These are phyloP conservation scores for Claviceps sp. DNA, from an alignment of 2,329 filamentous ascomycete species.

Conservation along the genomic window DNA sequence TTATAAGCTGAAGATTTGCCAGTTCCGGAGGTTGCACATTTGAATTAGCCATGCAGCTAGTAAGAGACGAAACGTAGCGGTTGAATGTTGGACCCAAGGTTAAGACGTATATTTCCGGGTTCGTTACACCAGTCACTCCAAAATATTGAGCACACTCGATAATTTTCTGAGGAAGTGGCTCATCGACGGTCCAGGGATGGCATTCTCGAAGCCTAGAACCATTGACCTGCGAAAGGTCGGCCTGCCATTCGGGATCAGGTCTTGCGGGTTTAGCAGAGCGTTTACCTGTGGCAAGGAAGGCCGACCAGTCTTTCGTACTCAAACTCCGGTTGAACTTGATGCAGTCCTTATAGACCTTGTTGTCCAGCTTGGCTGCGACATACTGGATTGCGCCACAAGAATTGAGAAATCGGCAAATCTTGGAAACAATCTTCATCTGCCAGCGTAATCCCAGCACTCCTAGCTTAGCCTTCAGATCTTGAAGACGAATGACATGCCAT, in stretches of 20 bases:
- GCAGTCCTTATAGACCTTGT: slow-evolving; percentile 47
- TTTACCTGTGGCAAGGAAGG: slow-evolving; percentile 37
- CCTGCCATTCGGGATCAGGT: slow-evolving; percentile 11
- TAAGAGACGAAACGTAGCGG: slow-evolving; percentile 24
- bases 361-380: slow-evolving; percentile 40
- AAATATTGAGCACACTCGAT: slow-evolving; percentile 16
- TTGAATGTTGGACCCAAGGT: slow-evolving; percentile 24
- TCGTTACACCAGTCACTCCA: slow-evolving; percentile 19
- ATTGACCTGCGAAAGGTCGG: slow-evolving; percentile 5
- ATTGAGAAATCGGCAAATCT: slow-evolving; percentile 44
- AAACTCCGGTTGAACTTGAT: slow-evolving; percentile 45
- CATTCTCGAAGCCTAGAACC: slow-evolving; percentile 9
- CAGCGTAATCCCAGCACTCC: slow-evolving; percentile 40
- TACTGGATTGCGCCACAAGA: slow-evolving; percentile 42
- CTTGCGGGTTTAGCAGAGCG: slow-evolving; percentile 17
- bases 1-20: slow-evolving; percentile 21
- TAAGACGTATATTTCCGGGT: slow-evolving; percentile 23
- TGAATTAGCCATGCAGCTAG: slow-evolving; percentile 19
- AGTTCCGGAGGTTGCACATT: slow-evolving; percentile 20
- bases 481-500: slow-evolving; percentile 44
- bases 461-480: slow-evolving; percentile 44
- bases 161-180: slow-evolving; percentile 20
- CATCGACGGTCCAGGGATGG: slow-evolving; percentile 21
- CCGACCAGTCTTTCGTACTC: slow-evolving; percentile 41
- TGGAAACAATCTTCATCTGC: slow-evolving; percentile 48